Base-by-base conservation (phyloP, 2,329 filamentous ascomycete species). In the Ceratocystis diversiconidia region DNA sequence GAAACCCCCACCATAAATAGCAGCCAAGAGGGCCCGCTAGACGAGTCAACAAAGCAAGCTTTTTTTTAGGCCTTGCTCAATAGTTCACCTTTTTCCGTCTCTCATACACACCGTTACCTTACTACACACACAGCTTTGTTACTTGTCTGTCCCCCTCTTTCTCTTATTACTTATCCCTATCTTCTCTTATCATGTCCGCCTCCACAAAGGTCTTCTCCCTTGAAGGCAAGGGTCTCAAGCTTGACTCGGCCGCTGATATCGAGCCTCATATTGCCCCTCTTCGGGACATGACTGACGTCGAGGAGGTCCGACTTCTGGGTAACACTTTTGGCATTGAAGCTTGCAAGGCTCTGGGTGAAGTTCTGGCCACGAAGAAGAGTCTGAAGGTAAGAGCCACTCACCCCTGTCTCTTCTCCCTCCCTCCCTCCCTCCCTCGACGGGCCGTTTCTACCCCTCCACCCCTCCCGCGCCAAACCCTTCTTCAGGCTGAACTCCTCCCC, bases 281-380 rank as follows among this genome's bases (percentile, higher is more conserved):
- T 68, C 79, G 84, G 69, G 83, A 85, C 67, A 87, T 85, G 77
- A 77, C 83, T 65, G 82, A 91, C 72, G 82, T 95, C 66, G 90
- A 95, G 73, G 91, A 96, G 76, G 85, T 99, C 70, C 85, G 85
- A 70, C 81, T 99, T 60, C 81, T 90, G 65, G 94, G 92, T 68
- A 99, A 99, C 79, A 97, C 94, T 1, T 80, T 97, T 63, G 94
- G 94, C 64, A 85, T 96, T 64, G 89, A 86, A 61, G 94, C 94
- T 61, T 95, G 88, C 74, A 86, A 92, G 76, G 85, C 86, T 41
- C 84, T 99, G 57, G 92, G 90, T 57, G 85, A 90, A 70, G 86
- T 95, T 63, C 80, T 99, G 66, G 83, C 86, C 68, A 89, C 88
- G 65, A 95, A 97, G 79, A 90, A 90, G 78, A 87, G 80, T 69